Conservation (phyloP, 139 green algal genomes). For the Chlorella sp. region DNA sequence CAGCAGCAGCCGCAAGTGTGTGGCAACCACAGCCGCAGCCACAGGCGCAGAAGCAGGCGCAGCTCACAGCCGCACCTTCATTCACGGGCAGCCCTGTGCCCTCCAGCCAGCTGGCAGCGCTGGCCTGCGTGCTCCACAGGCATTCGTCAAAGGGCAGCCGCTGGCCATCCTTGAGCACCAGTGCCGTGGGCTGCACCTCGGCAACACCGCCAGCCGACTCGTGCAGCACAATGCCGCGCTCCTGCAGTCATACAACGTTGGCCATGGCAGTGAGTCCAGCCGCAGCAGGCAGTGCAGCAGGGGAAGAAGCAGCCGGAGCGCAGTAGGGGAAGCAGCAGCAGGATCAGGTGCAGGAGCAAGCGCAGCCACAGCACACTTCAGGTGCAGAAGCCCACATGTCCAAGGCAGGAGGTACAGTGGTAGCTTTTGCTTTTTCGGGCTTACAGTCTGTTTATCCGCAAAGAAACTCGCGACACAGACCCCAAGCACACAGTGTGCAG, state of each 20-base stretch:
- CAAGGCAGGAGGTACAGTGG: too few species aligned
- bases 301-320: not conserved
- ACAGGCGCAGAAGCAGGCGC: not conserved
- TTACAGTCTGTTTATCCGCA: too few species aligned
- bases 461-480: too few species aligned
- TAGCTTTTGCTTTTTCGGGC: too few species aligned
- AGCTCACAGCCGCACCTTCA: not conserved
- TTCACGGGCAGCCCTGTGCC: conserved; percentile 48
- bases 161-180: conserved; percentile 59
- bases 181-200: conserved; percentile 38
- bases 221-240: conserved; percentile 45
- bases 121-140: conserved; percentile 95
- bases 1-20: too few species aligned
- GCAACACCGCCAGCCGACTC: conserved; percentile 49
- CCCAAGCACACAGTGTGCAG: too few species aligned
- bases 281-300: not conserved
- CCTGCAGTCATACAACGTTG: conserved; percentile 28
- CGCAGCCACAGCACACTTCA: not conserved
- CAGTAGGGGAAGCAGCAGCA: not conserved
- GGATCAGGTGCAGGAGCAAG: not conserved
- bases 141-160: conserved; percentile 80
- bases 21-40: not conserved
- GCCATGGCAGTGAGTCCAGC: not conserved
- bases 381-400: too few species aligned
- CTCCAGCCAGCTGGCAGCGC: conserved; percentile 74